phyloP scores from a whole-genome alignment of 805 yeast genomes.

The Suhomyces sp. region DNA sequence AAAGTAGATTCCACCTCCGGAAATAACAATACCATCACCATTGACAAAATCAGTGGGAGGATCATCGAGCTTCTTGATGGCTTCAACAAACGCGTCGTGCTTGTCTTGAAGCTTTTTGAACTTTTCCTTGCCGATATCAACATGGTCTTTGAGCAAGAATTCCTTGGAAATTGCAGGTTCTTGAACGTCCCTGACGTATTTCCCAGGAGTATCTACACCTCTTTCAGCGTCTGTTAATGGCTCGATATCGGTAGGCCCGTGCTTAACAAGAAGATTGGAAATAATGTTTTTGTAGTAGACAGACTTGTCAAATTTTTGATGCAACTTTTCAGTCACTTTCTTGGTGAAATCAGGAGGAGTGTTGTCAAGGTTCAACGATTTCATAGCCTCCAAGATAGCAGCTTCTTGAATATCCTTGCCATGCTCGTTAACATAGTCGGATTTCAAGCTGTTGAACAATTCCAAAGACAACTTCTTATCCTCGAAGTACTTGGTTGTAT shows the following conservation, averaged over 20 bases:
- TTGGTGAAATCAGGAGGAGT: slow-evolving; percentile 9
- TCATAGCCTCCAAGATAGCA: slow-evolving; percentile 14
- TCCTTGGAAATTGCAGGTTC: slow-evolving; percentile 13
- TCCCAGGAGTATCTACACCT: slow-evolving; percentile 13
- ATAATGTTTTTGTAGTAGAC: slow-evolving; percentile 12
- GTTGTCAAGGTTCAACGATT: slow-evolving; percentile 6
- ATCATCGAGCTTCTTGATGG: slow-evolving; percentile 20
- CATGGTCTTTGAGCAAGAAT: slow-evolving; percentile 10
- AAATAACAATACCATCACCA: slow-evolving; percentile 38
- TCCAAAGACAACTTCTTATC: slow-evolving; percentile 11
- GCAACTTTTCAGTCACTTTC: slow-evolving; percentile 6
- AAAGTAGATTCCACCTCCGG: slow-evolving; percentile 25
- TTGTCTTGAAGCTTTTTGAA: slow-evolving; percentile 20
- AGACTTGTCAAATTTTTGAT: slow-evolving; percentile 7
- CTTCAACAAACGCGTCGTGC: slow-evolving; percentile 27
- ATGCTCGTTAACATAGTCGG: slow-evolving; percentile 11
- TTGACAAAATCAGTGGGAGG: slow-evolving; percentile 24
- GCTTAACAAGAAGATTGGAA: slow-evolving; percentile 9
- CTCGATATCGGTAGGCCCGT: slow-evolving; percentile 12
- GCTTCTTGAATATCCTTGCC: slow-evolving; percentile 7
- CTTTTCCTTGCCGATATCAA: slow-evolving; percentile 14
- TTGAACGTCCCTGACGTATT: slow-evolving; percentile 11
- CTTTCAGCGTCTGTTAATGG: slow-evolving; percentile 12
- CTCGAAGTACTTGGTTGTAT: slow-evolving; percentile 13
- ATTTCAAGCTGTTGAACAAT: slow-evolving; percentile 13